These are phyloP conservation scores for Xylariaceae sp. DNA, from an alignment of 2,329 filamentous ascomycete species.

Conservation along the genomic window DNA sequence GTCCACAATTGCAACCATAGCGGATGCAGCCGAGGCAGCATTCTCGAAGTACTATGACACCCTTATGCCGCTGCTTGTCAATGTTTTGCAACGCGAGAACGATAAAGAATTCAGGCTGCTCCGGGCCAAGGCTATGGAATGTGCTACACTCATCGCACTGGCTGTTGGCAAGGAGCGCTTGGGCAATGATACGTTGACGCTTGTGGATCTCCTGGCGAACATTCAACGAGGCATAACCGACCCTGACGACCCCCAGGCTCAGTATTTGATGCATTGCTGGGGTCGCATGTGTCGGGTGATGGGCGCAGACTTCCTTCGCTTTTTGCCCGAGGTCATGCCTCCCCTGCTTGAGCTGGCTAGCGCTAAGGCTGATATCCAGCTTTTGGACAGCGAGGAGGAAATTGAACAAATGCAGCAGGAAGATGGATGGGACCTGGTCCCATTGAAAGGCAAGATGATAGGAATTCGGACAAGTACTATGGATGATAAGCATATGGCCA, in stretches of 20 bases:
- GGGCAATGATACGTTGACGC: slow-evolving; percentile 75
- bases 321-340: slow-evolving; percentile 88
- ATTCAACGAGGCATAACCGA: slow-evolving; percentile 87
- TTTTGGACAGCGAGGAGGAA: slow-evolving; percentile 91
- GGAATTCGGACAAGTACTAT: slow-evolving; percentile 95
- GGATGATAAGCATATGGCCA: slow-evolving; percentile 99
- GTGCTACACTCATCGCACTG: slow-evolving; percentile 89
- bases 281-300: slow-evolving; percentile 96
- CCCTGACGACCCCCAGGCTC: slow-evolving; percentile 88
- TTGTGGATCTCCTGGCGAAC: slow-evolving; percentile 80
- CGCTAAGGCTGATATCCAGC: slow-evolving; percentile 94
- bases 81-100: slow-evolving; percentile 81
- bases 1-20: slow-evolving; percentile 96
- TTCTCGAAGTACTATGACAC: slow-evolving; percentile 95
- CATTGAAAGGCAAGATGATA: slow-evolving; percentile 95
- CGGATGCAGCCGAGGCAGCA: slow-evolving; percentile 93
- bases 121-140: slow-evolving; percentile 98
- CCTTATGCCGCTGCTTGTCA: slow-evolving; percentile 90
- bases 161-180: slow-evolving; percentile 93
- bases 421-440: slow-evolving; percentile 95
- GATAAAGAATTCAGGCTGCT: slow-evolving; percentile 89
- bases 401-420: slow-evolving; percentile 89
- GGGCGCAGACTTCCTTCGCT: slow-evolving; percentile 84
- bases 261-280: slow-evolving; percentile 98
- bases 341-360: slow-evolving; percentile 85